Base-by-base conservation (phyloP, 768 basidiomycete genomes). In the Lactarius trivialis region DNA sequence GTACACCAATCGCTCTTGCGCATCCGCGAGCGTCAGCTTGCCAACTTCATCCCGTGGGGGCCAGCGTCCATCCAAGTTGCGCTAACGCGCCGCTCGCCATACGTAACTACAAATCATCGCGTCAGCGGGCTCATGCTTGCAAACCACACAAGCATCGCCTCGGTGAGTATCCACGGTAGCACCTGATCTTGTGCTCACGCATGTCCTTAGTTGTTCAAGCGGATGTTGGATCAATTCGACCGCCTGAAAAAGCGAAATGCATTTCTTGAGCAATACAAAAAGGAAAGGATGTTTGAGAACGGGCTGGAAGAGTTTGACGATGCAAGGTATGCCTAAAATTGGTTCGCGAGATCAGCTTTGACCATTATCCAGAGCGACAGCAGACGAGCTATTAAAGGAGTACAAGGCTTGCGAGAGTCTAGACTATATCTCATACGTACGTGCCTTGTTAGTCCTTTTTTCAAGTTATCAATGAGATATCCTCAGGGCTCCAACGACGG, bases 1-100 rank as follows among this genome's bases (percentile, higher is more conserved):
- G 92, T 97, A 11, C 97, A 99, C 71, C 96, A 98, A 84, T 96
- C 94, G 9, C 79, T 99, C 24, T 82, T 99, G 28, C 88, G 97
- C 11, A 98, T 99, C 68, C 88, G 97, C 45, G 97, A 99, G 75
- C 85, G 97, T 30, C 92, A 97, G 69, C 80, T 98, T 28, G 97
- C 97, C 17, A 95, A 91, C 71, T 98, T 99, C 73, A 98, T 99
- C 65, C 97, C 97, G 7, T 99, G 97, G 97, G 97, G 97, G 14
- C 97, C 97, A 0, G 95, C 95, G 5, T 95, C 93, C 37, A 96
- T 97, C 69, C 97, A 99, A 75, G 96, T 99, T 7, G 96, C 97
- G 6, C 76, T 98, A 63, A 97, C 95, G 1, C 86, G 91, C 61
- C 86, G 84, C 68, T 94, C 92, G 17, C 94, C 93, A 7, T 96